These are phyloP conservation scores for Trichomonas gallinae DNA, from an alignment of 208 protist species.

Conservation along the genomic window DNA sequence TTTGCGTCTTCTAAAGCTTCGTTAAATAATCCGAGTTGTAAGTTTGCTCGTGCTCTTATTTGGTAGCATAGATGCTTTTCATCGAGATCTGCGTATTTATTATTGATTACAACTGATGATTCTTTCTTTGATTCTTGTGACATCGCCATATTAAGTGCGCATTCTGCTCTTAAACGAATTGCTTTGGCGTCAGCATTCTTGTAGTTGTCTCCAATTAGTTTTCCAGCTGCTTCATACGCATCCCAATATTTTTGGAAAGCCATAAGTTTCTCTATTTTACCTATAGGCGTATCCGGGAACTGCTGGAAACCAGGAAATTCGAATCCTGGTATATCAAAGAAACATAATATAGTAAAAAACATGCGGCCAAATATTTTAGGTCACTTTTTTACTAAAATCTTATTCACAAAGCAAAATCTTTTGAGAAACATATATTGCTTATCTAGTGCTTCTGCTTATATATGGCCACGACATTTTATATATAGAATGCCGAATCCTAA, in stretches of 20 bases:
- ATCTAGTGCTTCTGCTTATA: too few relatives aligned
- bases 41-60: neutral
- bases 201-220: neutral
- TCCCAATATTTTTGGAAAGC: conserved; percentile 3
- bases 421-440: too few relatives aligned
- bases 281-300: neutral
- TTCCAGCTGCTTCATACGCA: neutral
- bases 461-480: too few relatives aligned
- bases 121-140: neutral
- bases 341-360: neutral
- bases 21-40: neutral
- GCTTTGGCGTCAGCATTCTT: neutral
- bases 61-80: neutral
- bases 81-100: neutral
- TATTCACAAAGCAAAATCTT: too few relatives aligned
- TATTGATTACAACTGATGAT: neutral
- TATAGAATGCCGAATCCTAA: too few relatives aligned
- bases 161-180: neutral
- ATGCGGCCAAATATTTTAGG: neutral
- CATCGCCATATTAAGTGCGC: neutral
- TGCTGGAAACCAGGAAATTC: neutral
- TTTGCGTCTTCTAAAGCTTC: neutral
- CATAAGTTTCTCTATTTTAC: neutral
- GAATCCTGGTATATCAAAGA: neutral
- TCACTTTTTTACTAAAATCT: too few relatives aligned